Percentiles rank a stretch among this genome's conserved stretches.
These are phyloP conservation scores for Ogataea pignaliae DNA, from an alignment of 805 yeast genomes.

Conservation along the genomic window DNA sequence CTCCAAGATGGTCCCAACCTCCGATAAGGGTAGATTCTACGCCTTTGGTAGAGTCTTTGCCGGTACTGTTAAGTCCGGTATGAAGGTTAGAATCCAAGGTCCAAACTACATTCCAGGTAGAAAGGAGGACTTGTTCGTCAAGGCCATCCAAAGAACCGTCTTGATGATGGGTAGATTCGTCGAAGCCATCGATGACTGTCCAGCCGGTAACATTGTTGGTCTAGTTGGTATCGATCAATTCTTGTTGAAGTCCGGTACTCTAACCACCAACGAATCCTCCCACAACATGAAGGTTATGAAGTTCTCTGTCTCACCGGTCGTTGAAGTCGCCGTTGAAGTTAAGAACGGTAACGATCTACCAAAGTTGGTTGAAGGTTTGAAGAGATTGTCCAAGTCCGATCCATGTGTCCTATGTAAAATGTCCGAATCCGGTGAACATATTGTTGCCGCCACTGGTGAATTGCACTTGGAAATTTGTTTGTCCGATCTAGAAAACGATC, in stretches of 20 bases:
- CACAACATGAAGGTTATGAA: constrained; percentile 99
- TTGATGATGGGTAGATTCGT: constrained; percentile 99
- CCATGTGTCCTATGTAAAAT: constrained; percentile 93
- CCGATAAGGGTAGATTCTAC: constrained; percentile 99
- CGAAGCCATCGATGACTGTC: constrained; percentile 98
- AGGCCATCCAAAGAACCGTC: constrained; percentile 98
- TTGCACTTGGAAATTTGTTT: constrained; percentile 98
- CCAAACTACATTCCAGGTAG: constrained; percentile 99
- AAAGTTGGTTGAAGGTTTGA: constrained; percentile 99
- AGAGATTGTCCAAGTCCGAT: constrained; percentile 99
- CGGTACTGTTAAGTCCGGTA: constrained; percentile 98
- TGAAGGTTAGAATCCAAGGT: constrained; percentile 99
- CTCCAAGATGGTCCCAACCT: constrained; percentile 99
- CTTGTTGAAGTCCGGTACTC: constrained; percentile 98
- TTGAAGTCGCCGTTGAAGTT: constrained; percentile 98
- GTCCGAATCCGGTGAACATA: constrained; percentile 96
- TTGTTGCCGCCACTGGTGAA: constrained; percentile 99
- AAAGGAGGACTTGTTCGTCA: constrained; percentile 95
- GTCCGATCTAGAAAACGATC: constrained; percentile 93
- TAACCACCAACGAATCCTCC: constrained; percentile 93
- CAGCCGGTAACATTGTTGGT: constrained; percentile 99
- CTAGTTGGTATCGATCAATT: constrained; percentile 99
- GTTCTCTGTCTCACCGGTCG: constrained; percentile 99
- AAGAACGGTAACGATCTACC: constrained; percentile 99
- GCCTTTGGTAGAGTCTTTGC: constrained; percentile 99